Evolutionary conservation across 106 monocot genomes (phyloP), one percentile per base, ranked within the genome.

Genomic region (Posidonia australis): DNA sequence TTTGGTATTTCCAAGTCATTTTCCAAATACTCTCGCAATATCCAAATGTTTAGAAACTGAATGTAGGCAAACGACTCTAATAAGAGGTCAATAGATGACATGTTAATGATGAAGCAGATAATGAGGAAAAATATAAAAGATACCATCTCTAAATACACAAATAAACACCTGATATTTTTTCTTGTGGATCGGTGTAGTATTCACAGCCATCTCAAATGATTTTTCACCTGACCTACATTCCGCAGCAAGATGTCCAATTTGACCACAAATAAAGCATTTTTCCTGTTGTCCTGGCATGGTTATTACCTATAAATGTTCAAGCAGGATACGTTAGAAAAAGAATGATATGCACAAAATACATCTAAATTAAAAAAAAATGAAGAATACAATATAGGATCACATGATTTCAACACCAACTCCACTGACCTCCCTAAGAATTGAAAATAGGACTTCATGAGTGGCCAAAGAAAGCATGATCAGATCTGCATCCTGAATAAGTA

Each of bases 361-460:
- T 10, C 51, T n/a, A n/a, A n/a, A n/a, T n/a, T n/a, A n/a, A n/a
- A 45, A 1, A 45, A 32, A 25, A 10, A 62, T 62, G 7, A 44
- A 44, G 51, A 60, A 1, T 60, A 23, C 21, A 73, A 22, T 26
- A 58, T 36, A 2, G 7, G 36, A 36, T 36, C 36, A 10, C 1
- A 61, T 30, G 41, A 19, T 19, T 61, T 9, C n/a, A 61, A 12
- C 17, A 57, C 25, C 57, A 44, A 41, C 13, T 0, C 45, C 31
- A 61, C 77, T 52, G 21, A 96, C 96, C 90, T 98, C 90, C 68
- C 96, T 76, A 62, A 98, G 84, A 75, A 98, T 86, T 62, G 90
- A 96, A 65, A 96, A 96, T 58, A 90, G 89, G 68, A 96, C 51
- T 73, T 90, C 94, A 77, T 96, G 94, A 46, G 94, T 86, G 20